Percentiles rank a stretch among this genome's conserved stretches.
Evolutionary conservation across 2,329 filamentous ascomycete genomes (phyloP).

Genomic region (Celoporthe dispersa): DNA sequence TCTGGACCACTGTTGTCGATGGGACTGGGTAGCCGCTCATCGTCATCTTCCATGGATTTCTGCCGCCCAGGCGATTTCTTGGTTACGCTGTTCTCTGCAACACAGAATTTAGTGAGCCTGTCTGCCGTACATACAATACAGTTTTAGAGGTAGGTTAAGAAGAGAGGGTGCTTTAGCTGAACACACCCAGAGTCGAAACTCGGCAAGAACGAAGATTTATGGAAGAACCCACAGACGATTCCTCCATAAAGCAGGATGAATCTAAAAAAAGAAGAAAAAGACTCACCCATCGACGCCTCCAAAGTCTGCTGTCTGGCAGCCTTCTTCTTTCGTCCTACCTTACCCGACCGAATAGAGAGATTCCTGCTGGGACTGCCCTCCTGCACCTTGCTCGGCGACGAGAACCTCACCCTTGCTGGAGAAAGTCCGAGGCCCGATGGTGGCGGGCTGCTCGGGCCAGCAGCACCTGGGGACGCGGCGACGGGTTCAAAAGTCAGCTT

Average conservation of each 20-base stretch:
- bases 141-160: not conserved
- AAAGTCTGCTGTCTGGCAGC: constrained; percentile 31
- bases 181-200: not conserved
- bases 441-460: constrained; percentile 30
- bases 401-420: constrained; percentile 37
- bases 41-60: constrained; percentile 16
- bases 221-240: not conserved
- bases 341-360: constrained; percentile 5
- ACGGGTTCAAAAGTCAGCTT: constrained; percentile 40
- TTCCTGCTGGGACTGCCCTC: constrained; percentile 17
- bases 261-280: not conserved
- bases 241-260: not conserved
- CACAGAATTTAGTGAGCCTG: not conserved
- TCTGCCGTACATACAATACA: not conserved
- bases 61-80: not conserved
- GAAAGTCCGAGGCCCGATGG: constrained; percentile 30
- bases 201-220: not conserved
- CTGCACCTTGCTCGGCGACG: constrained; percentile 18
- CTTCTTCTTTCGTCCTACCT: constrained; percentile 22
- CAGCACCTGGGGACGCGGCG: constrained; percentile 19
- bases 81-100: constrained; percentile 5
- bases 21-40: constrained; percentile 6
- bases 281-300: constrained; percentile 30
- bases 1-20: not conserved
- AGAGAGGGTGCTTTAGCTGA: not conserved